These are phyloP conservation scores for Galeopsis tetrahit DNA, from an alignment of 257 asterid genomes.

Conservation along the genomic window DNA sequence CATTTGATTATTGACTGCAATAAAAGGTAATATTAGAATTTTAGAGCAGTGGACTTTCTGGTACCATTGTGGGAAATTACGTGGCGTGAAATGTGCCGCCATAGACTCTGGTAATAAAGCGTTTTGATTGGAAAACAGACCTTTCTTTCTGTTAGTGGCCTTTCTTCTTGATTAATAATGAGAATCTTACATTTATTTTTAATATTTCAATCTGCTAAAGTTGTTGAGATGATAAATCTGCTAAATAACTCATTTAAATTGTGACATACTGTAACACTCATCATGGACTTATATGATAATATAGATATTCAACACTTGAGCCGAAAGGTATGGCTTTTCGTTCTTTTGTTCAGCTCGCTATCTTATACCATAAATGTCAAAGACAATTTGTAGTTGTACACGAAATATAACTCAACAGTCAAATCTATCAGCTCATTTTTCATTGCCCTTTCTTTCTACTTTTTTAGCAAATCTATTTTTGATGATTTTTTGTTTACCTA, in stretches of 20 bases:
- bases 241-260: constrained; percentile 36
- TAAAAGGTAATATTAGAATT: constrained; percentile 32
- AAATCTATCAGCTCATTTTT: constrained; percentile 24
- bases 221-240: constrained; percentile 39
- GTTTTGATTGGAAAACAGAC: constrained; percentile 43
- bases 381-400: constrained; percentile 34
- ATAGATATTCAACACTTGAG: constrained; percentile 55
- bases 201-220: constrained; percentile 37
- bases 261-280: constrained; percentile 47
- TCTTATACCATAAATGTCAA: constrained; percentile 37
- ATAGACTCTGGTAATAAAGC: constrained; percentile 34
- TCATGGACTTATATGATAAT: constrained; percentile 44
- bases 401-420: constrained; percentile 26
- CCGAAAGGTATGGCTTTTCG: constrained; percentile 56
- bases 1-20: constrained; percentile 46
- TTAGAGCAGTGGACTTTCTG: constrained; percentile 40
- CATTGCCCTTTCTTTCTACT: constrained; percentile 13
- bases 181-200: constrained; percentile 37
- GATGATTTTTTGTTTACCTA: constrained; percentile 8
- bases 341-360: constrained; percentile 44
- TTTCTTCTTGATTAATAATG: constrained; percentile 44
- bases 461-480: constrained; percentile 8
- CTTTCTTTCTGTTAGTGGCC: constrained; percentile 54
- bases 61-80: constrained; percentile 45
- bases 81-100: constrained; percentile 44